Evolutionary conservation across 495 filamentous ascomycete genomes (phyloP).

Genomic region (Neurospora africana): DNA sequence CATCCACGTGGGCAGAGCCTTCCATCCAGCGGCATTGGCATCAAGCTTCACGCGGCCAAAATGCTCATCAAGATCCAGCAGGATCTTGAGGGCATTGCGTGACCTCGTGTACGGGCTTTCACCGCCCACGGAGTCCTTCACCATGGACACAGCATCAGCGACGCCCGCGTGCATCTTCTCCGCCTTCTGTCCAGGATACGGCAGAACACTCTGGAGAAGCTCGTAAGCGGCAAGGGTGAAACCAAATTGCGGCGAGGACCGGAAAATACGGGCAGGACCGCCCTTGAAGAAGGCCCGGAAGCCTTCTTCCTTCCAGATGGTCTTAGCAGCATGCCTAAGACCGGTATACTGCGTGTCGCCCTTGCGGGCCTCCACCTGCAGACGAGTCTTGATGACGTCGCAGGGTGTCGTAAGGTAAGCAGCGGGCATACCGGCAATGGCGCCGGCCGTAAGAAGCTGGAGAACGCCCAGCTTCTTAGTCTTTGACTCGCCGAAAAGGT

Average conservation of each 20-base stretch:
- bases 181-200: slow-evolving; percentile 56
- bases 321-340: slow-evolving; percentile 75
- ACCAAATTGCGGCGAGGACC: slow-evolving; percentile 93
- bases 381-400: slow-evolving; percentile 97
- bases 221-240: slow-evolving; percentile 95
- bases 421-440: slow-evolving; percentile 96
- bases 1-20: slow-evolving; percentile 32
- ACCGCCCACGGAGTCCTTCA: slow-evolving; percentile 18
- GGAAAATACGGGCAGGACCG: slow-evolving; percentile 84
- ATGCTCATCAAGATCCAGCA: slow-evolving; percentile 85
- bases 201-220: slow-evolving; percentile 71
- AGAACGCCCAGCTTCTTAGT: slow-evolving; percentile 84
- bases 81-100: slow-evolving; percentile 91
- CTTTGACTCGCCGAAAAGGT: slow-evolving; percentile 83
- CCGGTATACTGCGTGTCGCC: slow-evolving; percentile 79
- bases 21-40: slow-evolving; percentile 43
- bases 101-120: slow-evolving; percentile 71
- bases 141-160: slow-evolving; percentile 38
- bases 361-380: slow-evolving; percentile 95
- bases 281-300: slow-evolving; percentile 98
- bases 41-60: slow-evolving; percentile 59
- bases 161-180: slow-evolving; percentile 29
- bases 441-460: slow-evolving; percentile 88
- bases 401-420: slow-evolving; percentile 95
- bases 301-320: slow-evolving; percentile 81